Conservation (phyloP, 495 filamentous ascomycete species). For the Xanthoparmelia taractica region DNA sequence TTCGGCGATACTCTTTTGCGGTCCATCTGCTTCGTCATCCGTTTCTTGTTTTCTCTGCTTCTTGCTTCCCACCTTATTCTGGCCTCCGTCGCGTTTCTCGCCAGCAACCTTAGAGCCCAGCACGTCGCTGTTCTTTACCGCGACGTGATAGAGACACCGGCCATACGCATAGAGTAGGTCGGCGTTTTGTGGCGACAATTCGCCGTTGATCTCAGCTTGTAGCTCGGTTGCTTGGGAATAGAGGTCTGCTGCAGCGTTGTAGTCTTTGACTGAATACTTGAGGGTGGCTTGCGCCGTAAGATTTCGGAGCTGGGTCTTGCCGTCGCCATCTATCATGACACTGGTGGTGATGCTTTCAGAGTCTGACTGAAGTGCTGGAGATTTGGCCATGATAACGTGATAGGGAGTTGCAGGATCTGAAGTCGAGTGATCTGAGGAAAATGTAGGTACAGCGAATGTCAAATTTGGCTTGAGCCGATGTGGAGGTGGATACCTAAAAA, state of each 20-base stretch:
- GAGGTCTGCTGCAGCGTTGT: slow-evolving; percentile 70
- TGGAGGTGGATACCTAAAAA: background rate
- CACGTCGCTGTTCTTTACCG: slow-evolving; percentile 88
- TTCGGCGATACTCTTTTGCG: slow-evolving; percentile 13
- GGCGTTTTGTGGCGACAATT: slow-evolving; percentile 80
- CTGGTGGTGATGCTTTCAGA: background rate
- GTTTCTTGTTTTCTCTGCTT: slow-evolving; percentile 15
- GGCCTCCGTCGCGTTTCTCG: slow-evolving; percentile 36
- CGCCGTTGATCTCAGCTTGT: slow-evolving; percentile 86
- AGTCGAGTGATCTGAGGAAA: background rate
- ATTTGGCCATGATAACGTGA: slow-evolving; percentile 6
- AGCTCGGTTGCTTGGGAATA: slow-evolving; percentile 84
- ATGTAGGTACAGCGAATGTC: background rate
- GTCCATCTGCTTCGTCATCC: background rate
- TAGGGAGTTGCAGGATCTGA: background rate
- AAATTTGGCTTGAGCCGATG: background rate
- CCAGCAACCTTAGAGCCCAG: slow-evolving; percentile 71
- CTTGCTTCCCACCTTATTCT: slow-evolving; percentile 35
- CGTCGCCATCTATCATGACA: background rate
- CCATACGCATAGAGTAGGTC: slow-evolving; percentile 92
- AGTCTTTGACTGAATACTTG: slow-evolving; percentile 79
- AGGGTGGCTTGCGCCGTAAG: slow-evolving; percentile 53
- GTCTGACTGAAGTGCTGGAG: slow-evolving; percentile 1
- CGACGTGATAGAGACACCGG: slow-evolving; percentile 83
- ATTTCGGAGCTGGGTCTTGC: slow-evolving; percentile 31